Conservation (phyloP, 176 grass and related monocot species). For the Ensete ventricosum region DNA sequence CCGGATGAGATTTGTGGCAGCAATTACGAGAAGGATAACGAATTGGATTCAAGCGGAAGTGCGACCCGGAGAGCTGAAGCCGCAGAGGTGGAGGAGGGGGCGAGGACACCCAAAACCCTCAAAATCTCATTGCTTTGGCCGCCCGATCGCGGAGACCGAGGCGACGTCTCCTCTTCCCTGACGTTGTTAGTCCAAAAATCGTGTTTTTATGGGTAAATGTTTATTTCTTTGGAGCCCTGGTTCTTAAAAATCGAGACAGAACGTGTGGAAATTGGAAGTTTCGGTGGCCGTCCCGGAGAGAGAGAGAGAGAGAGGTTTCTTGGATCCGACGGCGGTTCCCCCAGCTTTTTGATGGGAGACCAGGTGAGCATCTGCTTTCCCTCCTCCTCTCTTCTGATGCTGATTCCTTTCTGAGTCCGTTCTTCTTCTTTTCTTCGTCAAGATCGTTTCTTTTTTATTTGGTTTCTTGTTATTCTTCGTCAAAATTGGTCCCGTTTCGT, state of each 20-base stretch:
- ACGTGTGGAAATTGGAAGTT: background rate
- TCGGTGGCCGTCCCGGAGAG: background rate
- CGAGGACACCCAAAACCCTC: background rate
- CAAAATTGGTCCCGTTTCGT: background rate
- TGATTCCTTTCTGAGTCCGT: background rate
- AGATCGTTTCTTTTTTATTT: background rate
- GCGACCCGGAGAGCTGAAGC: background rate
- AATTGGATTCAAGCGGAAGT: background rate
- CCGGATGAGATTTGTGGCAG: background rate
- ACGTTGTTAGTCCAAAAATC: background rate
- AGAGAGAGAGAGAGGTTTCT: background rate
- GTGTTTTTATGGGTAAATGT: background rate
- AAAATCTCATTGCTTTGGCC: background rate
- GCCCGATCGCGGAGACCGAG: background rate
- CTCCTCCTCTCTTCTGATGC: background rate
- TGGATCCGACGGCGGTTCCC: background rate
- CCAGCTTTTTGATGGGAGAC: background rate
- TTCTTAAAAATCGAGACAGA: background rate
- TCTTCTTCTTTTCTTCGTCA: background rate
- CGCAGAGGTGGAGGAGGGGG: background rate
- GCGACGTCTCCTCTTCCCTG: background rate
- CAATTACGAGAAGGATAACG: background rate
- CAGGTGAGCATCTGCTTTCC: background rate
- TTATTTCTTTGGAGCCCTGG: background rate
- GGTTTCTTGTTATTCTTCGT: background rate